Evolutionary conservation across 2,329 filamentous ascomycete genomes (phyloP), one percentile per base, ranked within the genome.

Genomic region (Arachnomyces sp.): DNA sequence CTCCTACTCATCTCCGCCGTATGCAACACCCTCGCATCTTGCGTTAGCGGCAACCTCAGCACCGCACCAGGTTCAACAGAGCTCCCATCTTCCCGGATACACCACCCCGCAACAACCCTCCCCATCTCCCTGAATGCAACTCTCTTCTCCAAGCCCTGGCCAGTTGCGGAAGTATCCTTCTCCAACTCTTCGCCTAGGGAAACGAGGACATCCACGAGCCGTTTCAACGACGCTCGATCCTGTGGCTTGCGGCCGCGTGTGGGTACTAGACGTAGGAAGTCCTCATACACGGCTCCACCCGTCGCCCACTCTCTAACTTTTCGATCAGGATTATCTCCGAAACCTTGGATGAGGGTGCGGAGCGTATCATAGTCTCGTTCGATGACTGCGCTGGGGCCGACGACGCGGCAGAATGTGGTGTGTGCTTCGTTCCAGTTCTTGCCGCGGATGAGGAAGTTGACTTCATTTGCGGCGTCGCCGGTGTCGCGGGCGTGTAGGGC

Each of bases 91-190:
- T 74, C 74, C 42, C 71, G 71, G 39, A 79, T 67, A 43, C 83
- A 75, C 57, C 79, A 74, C 46, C 75, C 74, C 7, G 83, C 84
- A 44, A 90, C 77, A 34, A 80, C 72, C 39, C 78, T 77, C 34
- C 82, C 82, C 74, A 94, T 94, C 55, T 93, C 87, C 48, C 82
- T 80, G 39, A 90, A 73, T 0, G 87, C 86, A 31, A 89, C 85
- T 39, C 77, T 68, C 55, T 84, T 74, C 46, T 79, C 63, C 45
- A 77, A 64, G 33, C 61, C 65, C 39, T 67, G 57, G 18, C 60
- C 72, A 14, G 39, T 9, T 3, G 28, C 40, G 31, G 79, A 74
- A 15, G 82, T 64, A 5, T 77, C 60, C 33, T 62, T 55, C 16
- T 69, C 59, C 9, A 64, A 53, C 28, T 56, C 59, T 18, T 62